Conservation (phyloP, 176 grass and related monocot species). For the Raddia distichophylla region DNA sequence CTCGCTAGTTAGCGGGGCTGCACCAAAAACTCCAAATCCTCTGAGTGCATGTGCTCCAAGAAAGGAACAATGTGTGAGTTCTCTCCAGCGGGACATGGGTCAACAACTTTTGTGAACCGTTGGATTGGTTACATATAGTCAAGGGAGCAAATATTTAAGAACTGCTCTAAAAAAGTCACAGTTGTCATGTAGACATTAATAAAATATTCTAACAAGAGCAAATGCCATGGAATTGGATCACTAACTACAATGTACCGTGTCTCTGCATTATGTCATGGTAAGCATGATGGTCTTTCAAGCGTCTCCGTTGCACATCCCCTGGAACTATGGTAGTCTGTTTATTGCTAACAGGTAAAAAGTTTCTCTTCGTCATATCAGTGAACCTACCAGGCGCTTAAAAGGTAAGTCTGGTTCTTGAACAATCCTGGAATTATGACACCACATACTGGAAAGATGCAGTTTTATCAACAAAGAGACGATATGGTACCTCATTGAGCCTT, state of each 20-base stretch:
- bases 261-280: constrained; percentile 4
- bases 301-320: constrained; percentile 6
- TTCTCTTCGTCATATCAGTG: not conserved
- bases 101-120: not conserved
- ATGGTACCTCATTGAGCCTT: constrained; percentile 93
- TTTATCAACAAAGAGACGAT: constrained; percentile 28
- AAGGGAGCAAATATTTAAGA: constrained; percentile 11
- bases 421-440: not conserved
- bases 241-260: not conserved
- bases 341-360: constrained; percentile 17
- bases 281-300: constrained; percentile 21
- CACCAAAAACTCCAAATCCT: too few species aligned
- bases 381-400: constrained; percentile 16
- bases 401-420: constrained; percentile 10
- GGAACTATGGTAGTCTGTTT: constrained; percentile 5
- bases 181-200: not conserved
- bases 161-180: constrained; percentile 4
- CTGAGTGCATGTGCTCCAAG: too few species aligned
- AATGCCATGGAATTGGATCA: not conserved
- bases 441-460: not conserved
- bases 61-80: too few species aligned
- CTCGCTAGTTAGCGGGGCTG: too few species aligned
- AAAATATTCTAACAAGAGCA: constrained; percentile 9
- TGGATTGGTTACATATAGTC: not conserved
- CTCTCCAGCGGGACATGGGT: too few species aligned